Evolutionary conservation across 148 eudicot genomes (phyloP).

Genomic region (Camellia granthamiana): DNA sequence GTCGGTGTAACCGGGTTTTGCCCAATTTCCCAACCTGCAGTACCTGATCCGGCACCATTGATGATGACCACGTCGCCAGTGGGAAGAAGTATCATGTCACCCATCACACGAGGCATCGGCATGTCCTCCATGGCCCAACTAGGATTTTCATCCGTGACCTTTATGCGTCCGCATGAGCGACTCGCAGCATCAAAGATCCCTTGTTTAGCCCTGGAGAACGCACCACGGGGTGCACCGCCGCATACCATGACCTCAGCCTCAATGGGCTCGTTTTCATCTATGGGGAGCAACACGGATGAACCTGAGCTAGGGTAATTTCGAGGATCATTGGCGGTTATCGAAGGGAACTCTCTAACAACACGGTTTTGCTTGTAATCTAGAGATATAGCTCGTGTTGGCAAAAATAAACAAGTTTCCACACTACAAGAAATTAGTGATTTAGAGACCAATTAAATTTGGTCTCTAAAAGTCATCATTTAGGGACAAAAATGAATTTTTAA

Average conservation of each 20-base stretch:
- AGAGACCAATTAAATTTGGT: too few species aligned
- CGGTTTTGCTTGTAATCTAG: constrained; percentile 48
- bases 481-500: too few species aligned
- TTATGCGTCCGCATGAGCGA: constrained; percentile 55
- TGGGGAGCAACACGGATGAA: constrained; percentile 63
- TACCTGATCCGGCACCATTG: constrained; percentile 70
- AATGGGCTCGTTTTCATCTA: constrained; percentile 47
- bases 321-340: constrained; percentile 42
- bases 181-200: constrained; percentile 45
- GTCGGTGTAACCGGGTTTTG: constrained; percentile 50
- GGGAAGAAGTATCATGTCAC: constrained; percentile 74
- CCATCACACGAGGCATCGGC: constrained; percentile 80
- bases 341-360: constrained; percentile 53
- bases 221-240: constrained; percentile 61
- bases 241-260: constrained; percentile 62
- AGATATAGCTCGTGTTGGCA: constrained; percentile 64
- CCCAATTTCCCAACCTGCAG: constrained; percentile 80
- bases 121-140: constrained; percentile 64
- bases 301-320: constrained; percentile 86
- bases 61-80: constrained; percentile 56
- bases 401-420: constrained; percentile 78
- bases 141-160: constrained; percentile 44
- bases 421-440: too few species aligned
- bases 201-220: constrained; percentile 26
- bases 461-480: too few species aligned